Evolutionary conservation across 495 filamentous ascomycete genomes (phyloP), one percentile per base, ranked within the genome.

Genomic region (Sphaerosporella brunnea): DNA sequence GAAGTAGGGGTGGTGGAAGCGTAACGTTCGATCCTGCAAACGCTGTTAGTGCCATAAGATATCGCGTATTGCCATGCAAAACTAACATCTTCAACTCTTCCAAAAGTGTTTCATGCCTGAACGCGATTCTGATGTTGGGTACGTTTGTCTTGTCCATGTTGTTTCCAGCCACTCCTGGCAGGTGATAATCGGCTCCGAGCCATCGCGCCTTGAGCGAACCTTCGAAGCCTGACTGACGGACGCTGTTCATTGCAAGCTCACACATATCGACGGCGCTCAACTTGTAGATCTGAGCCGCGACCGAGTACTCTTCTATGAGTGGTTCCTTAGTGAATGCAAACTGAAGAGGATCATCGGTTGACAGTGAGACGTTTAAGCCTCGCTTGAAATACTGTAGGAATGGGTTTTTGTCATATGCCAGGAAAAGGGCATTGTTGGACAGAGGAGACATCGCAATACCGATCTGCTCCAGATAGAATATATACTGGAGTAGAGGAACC

Each of bases 291-390:
- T 97, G 90, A 9, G 90, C 90, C 18, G 90, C 90, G 16, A 97
- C 90, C 1, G 86, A 84, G 54, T 97, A 97, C 60, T 97, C 90
- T 63, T 97, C 90, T 54, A 97, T 97, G 37, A 97, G 66, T 20
- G 90, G 90, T 61, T 97, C 90, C 62, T 95, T 96, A 23, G 90
- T 97, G 63, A 94, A 97, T 5, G 90, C 90, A 61, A 97, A 96
- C 62, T 97, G 90, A 7, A 97, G 72, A 8, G 90, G 90, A 65
- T 97, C 90, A 61, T 97, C 90, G 0, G 90, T 96, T 2, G 87
- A 95, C 26, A 97, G 68, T 15, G 87, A 95, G 2, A 97, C 87
- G 63, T 96, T 96, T 41, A 97, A 65, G 1, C 90, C 90, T 30
- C 87, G 77, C 59, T 80, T 82, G 66, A 96, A 96, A 64, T 96